Percentiles rank a stretch among this genome's conserved stretches.
These are phyloP conservation scores for Pseudozyma sp. DNA, from an alignment of 1,284 basidiomycete genomes.

Conservation along the genomic window DNA sequence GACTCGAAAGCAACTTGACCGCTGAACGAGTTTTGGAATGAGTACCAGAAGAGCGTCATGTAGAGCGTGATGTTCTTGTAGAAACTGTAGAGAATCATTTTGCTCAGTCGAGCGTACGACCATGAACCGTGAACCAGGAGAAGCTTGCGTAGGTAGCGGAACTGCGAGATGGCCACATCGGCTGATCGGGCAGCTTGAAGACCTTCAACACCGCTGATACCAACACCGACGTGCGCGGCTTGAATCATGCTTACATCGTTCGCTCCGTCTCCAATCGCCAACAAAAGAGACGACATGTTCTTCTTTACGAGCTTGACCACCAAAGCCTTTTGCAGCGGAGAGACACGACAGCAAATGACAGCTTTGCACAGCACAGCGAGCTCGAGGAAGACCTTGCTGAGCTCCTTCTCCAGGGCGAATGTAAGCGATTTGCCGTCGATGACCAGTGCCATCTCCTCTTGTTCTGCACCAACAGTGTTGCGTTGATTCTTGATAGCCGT, in stretches of 20 bases:
- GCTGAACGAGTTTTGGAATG: conserved; percentile 86
- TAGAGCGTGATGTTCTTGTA: conserved; percentile 90
- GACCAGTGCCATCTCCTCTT: conserved; percentile 92
- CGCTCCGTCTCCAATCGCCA: conserved; percentile 84
- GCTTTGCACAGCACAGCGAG: conserved; percentile 98
- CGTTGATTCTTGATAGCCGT: conserved; percentile 89
- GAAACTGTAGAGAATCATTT: conserved; percentile 80
- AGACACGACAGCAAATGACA: conserved; percentile 97
- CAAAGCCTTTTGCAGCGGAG: conserved; percentile 95
- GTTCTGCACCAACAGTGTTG: conserved; percentile 81
- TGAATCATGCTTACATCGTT: conserved; percentile 77
- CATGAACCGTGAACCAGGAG: conserved; percentile 97
- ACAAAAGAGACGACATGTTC: conserved; percentile 87
- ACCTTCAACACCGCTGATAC: conserved; percentile 98
- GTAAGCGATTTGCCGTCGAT: conserved; percentile 96
- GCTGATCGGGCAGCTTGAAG: conserved; percentile 96
- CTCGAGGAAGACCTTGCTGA: conserved; percentile 89
- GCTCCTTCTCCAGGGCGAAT: conserved; percentile 91
- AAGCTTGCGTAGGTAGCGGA: conserved; percentile 94
- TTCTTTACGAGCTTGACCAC: conserved; percentile 99
- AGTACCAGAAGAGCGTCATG: conserved; percentile 98
- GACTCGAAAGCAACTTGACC: conserved; percentile 98
- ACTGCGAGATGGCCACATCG: conserved; percentile 97
- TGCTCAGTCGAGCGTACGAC: conserved; percentile 95
- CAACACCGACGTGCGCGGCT: conserved; percentile 85